Conservation (phyloP, 495 filamentous ascomycete genomes). For the Podospora australis region DNA sequence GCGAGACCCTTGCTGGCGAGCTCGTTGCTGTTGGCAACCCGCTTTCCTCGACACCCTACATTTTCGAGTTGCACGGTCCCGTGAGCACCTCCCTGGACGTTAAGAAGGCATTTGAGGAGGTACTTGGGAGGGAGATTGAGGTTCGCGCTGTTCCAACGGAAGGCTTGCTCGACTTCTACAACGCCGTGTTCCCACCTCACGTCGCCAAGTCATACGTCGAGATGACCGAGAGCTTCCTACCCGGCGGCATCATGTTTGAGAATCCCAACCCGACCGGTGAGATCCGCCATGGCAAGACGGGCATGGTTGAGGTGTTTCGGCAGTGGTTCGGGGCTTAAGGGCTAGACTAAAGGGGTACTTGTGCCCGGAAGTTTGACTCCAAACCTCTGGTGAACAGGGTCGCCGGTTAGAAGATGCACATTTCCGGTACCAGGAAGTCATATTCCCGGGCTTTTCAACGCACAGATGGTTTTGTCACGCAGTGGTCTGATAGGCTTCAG, state of each 20-base stretch:
- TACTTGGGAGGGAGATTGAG: slow-evolving; percentile 12
- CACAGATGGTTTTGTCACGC: too few species aligned
- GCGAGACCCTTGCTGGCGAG: slow-evolving; percentile 9
- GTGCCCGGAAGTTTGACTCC: too few species aligned
- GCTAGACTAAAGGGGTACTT: too few species aligned
- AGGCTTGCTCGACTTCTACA: slow-evolving; percentile 15
- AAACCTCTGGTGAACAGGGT: too few species aligned
- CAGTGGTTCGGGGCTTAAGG: too few species aligned
- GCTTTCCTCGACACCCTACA: slow-evolving; percentile 11
- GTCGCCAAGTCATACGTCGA: slow-evolving; percentile 15
- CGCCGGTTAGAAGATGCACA: too few species aligned
- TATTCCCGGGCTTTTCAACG: too few species aligned
- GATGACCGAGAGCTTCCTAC: slow-evolving; percentile 14
- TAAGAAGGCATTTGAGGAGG: slow-evolving; percentile 17
- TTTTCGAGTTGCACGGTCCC: slow-evolving; percentile 19
- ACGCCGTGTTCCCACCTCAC: slow-evolving; percentile 10
- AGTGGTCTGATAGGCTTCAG: too few species aligned
- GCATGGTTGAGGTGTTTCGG: slow-evolving; percentile 5
- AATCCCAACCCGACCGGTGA: slow-evolving; percentile 14
- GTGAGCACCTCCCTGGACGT: slow-evolving; percentile 13
- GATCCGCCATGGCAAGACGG: slow-evolving; percentile 11
- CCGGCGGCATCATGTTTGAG: slow-evolving; percentile 17
- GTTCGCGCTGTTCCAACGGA: slow-evolving; percentile 14
- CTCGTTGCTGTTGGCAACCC: slow-evolving; percentile 4
- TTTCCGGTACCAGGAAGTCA: too few species aligned